phyloP scores from a whole-genome alignment of 2,329 filamentous ascomycete species.

The Penicillium corylophilum region DNA sequence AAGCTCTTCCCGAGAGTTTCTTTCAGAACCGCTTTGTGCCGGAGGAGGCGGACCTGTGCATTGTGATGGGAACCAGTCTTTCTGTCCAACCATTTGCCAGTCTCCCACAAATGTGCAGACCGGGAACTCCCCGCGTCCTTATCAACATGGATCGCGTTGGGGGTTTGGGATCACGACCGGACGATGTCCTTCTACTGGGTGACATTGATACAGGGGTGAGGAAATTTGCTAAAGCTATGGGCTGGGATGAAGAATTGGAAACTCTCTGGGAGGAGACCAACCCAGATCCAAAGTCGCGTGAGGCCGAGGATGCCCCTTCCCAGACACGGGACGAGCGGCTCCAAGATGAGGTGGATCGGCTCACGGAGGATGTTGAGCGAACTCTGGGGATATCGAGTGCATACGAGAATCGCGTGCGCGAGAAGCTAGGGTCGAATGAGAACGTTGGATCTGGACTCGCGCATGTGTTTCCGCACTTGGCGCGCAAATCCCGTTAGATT shows the following conservation, averaged over 20 bases:
- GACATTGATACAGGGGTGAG: constrained; percentile 81
- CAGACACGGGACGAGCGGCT: constrained; percentile 56
- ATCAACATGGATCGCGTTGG: constrained; percentile 88
- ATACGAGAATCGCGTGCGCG: constrained; percentile 44
- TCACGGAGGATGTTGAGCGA: constrained; percentile 59
- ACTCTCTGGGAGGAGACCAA: constrained; percentile 68
- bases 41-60: constrained; percentile 68
- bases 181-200: constrained; percentile 82
- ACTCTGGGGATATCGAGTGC: constrained; percentile 51
- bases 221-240: constrained; percentile 73
- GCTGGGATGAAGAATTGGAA: constrained; percentile 85
- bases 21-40: constrained; percentile 58
- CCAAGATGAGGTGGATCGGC: constrained; percentile 57
- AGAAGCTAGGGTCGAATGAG: constrained; percentile 23
- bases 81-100: constrained; percentile 86
- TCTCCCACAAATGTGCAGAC: constrained; percentile 64
- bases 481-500: constrained; percentile 16
- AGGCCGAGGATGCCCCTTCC: constrained; percentile 37
- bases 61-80: constrained; percentile 87
- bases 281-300: constrained; percentile 57
- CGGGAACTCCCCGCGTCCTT: constrained; percentile 70
- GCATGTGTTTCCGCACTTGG: constrained; percentile 41
- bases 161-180: constrained; percentile 68
- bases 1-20: constrained; percentile 66
- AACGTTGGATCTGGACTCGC: constrained; percentile 22